Percentiles rank a stretch among this genome's conserved stretches.
These are phyloP conservation scores for Ogataea allantospora DNA, from an alignment of 805 yeast genomes.

Conservation along the genomic window DNA sequence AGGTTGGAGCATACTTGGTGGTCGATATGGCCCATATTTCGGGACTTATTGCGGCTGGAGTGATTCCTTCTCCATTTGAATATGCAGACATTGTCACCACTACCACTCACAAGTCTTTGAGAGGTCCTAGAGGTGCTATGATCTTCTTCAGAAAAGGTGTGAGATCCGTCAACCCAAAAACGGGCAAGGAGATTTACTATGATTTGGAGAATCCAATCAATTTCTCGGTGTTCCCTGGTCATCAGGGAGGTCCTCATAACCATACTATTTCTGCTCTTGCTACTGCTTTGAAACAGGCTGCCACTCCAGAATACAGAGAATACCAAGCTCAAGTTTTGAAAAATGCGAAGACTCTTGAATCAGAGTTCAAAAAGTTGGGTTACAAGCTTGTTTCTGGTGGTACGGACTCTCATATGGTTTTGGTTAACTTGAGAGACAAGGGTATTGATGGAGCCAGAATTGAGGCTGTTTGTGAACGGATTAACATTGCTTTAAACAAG, in stretches of 20 bases:
- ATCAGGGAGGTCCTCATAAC: conserved; percentile 99
- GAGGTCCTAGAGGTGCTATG: conserved; percentile 99
- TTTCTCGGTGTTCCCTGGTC: conserved; percentile 99
- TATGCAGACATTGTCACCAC: conserved; percentile 97
- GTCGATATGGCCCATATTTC: conserved; percentile 99
- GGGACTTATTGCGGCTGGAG: conserved; percentile 94
- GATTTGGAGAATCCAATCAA: conserved; percentile 94
- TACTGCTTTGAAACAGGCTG: conserved; percentile 93
- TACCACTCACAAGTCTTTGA: conserved; percentile 95
- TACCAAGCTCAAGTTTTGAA: conserved; percentile 86
- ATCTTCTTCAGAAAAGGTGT: conserved; percentile 97
- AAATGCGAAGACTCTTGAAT: conserved; percentile 84
- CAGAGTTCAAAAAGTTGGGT: conserved; percentile 65
- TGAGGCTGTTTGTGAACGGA: conserved; percentile 90
- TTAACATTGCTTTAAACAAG: conserved; percentile 94
- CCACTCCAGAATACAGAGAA: conserved; percentile 82
- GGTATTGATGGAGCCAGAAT: conserved; percentile 96
- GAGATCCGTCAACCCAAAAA: conserved; percentile 79
- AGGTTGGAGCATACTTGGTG: conserved; percentile 93
- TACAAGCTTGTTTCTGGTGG: conserved; percentile 89
- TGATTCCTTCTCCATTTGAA: conserved; percentile 93
- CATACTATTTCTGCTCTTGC: conserved; percentile 98
- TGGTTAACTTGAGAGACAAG: conserved; percentile 84
- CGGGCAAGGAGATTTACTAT: conserved; percentile 86
- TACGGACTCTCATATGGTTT: conserved; percentile 95